Evolutionary conservation across 345 rosid genomes (phyloP), one percentile per base, ranked within the genome.

Genomic region (Geranium brycei): DNA sequence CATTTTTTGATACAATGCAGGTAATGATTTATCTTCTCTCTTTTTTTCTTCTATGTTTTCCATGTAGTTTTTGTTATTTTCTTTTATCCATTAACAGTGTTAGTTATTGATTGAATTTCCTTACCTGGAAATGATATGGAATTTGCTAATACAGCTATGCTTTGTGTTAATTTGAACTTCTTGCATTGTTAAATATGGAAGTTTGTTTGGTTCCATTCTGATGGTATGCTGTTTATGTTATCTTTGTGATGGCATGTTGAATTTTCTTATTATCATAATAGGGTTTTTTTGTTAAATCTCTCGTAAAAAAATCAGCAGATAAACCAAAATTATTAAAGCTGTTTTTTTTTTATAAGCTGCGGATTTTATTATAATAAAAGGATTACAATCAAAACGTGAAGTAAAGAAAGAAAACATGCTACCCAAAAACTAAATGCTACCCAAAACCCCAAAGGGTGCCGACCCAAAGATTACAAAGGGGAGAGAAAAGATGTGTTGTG

Each of bases 1-100:
- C 98, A 1, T 86, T 84, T 76, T 92, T 92, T 73, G 95, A 89
- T 81, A 82, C 78, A 80, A 89, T 92, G 97, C 96, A 92, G 96
- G 97, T 92, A 63, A 67, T 66, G 18, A 56, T 59, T 59, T 61
- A 60, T n/a, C 61, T 19, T 60, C 65, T 65, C 41, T 23, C 28
- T 23, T 23, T 23, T 23, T 23, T 23, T 23, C 28, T 23, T 23
- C 28, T 23, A 23, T 23, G 28, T 23, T 30, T 57, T 30, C 32
- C 55, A 1, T 62, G 60, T 13, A 47, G 14, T 47, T 35, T 13
- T 6, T 47, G 14, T 13, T 11, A 47, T 1, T 47, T 47, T 47
- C 53, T 13, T 13, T 6, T 11, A 8, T 11, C 53, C 14, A 13
- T 47, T 8, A 7, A 2, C 15, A 8, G 14, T 47, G 7, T 47